Evolutionary conservation across 73 alveolate genomes (phyloP).

Genomic region (Paramecium bursaria): DNA sequence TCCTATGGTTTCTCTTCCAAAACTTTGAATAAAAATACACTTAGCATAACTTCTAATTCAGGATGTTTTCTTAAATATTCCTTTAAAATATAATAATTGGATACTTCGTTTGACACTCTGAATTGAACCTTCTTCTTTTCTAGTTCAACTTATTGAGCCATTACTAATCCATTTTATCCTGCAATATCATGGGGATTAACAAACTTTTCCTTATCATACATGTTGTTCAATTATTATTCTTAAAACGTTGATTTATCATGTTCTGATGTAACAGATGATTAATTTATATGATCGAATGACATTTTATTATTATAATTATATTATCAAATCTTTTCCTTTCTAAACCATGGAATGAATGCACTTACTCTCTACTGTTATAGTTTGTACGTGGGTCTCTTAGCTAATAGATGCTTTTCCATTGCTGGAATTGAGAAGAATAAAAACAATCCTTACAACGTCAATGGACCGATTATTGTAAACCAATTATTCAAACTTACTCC

Average conservation of each 20-base stretch:
- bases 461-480: constrained; percentile 61
- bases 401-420: constrained; percentile 60
- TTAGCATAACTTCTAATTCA: constrained; percentile 55
- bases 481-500: background rate
- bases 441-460: constrained; percentile 34
- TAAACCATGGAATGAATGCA: constrained; percentile 67
- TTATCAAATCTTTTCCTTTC: constrained; percentile 1
- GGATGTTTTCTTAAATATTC: constrained; percentile 69
- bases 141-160: constrained; percentile 53
- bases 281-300: constrained; percentile 57
- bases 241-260: constrained; percentile 27
- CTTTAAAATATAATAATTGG: no score
- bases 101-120: constrained; percentile 68
- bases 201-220: constrained; percentile 69
- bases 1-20: constrained; percentile 70
- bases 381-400: constrained; percentile 48
- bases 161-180: constrained; percentile 67
- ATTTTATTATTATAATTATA: background rate
- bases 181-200: constrained; percentile 71
- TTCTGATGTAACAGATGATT: constrained; percentile 50
- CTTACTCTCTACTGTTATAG: constrained; percentile 59
- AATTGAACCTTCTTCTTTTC: constrained; percentile 69
- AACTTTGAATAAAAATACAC: constrained; percentile 65
- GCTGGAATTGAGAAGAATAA: constrained; percentile 64
- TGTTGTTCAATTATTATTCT: constrained; percentile 58